Percentiles rank a stretch among this genome's conserved stretches.
Conservation (phyloP, 768 basidiomycete species). For the Suillus subaureus region DNA sequence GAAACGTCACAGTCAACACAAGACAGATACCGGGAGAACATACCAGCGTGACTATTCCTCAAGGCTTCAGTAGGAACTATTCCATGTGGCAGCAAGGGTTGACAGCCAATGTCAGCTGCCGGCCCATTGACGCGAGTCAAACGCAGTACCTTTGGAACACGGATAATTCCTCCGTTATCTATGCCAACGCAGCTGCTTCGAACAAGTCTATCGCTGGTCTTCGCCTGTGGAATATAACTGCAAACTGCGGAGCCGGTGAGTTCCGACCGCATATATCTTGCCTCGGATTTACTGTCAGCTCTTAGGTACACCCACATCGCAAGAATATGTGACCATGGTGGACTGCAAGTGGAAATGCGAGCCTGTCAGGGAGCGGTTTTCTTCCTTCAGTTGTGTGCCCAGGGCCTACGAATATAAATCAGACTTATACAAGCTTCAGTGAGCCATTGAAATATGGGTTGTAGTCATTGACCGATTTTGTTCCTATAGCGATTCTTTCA, state of each 20-base stretch:
- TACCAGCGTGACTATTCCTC: neutral
- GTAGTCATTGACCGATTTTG: neutral
- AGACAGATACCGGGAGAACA: neutral
- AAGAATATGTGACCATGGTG: slow-evolving; percentile 8
- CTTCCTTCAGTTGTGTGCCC: slow-evolving; percentile 16
- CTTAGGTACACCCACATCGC: neutral
- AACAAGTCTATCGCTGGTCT: neutral
- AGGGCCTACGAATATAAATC: neutral
- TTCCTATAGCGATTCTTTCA: slow-evolving; percentile 7
- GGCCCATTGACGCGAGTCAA: neutral
- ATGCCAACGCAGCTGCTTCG: neutral
- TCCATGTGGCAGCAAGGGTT: slow-evolving; percentile 10
- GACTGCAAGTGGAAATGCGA: neutral
- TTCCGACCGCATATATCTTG: neutral
- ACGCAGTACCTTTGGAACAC: neutral
- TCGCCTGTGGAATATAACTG: slow-evolving; percentile 3
- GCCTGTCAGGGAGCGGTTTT: slow-evolving; percentile 1
- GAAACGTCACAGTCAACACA: neutral
- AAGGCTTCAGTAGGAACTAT: slow-evolving; percentile 8
- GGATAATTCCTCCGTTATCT: neutral
- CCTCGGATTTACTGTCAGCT: neutral
- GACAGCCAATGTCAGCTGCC: slow-evolving; percentile 8
- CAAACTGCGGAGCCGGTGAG: slow-evolving; percentile 6
- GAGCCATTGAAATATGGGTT: neutral
- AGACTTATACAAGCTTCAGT: slow-evolving; percentile 9